Base-by-base conservation (phyloP, 2,329 filamentous ascomycete genomes). In the Colletotrichum navitas region DNA sequence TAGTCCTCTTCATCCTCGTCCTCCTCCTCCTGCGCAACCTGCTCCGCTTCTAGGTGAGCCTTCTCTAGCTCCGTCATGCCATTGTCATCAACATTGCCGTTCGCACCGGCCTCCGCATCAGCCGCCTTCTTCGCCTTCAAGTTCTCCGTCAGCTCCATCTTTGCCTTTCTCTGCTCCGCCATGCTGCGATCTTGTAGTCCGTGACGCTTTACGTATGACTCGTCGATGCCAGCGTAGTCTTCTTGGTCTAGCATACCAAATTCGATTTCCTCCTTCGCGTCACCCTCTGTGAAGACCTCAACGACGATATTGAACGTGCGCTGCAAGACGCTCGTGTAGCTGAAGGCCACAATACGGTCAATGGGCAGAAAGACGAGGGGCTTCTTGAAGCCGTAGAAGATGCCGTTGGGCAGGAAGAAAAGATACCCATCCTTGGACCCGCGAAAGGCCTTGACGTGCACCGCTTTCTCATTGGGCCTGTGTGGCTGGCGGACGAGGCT, bases 331-430 rank as follows among this genome's bases (percentile, higher is more conserved):
- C 83, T 91, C 6, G 90, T 91, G 78, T 91, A 92, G 76, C 89
- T 91, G n/a, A 92, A 83, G 2, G 89, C 89, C 0, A 84, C 83
- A 62, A 92, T 89, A 16, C 86, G 84, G 63, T 88, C 85, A 24
- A 91, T 84, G 5, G 90, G 89, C 6, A 92, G 83, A 75, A 92
- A 92, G 29, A 91, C 80, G 2, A 92, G 78, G 0, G 91, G 91
- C 79, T 92, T 93, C 80, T 92, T 92, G 83, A 91, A 93, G 0
- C 85, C 90, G 89, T 90, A 93, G 10, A 93, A 78, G 65, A 93
- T 92, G 18, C 91, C 91, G 34, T 85, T 89, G 41, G 89, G 86
- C 21, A 93, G 81, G 77, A 92, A 92, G 77, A 92, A 92, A 1
- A 92, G 82, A 74, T 87, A 92, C 0, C 90, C 91, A 71, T 93